Evolutionary conservation across 352 stramenopile genomes (phyloP).

Genomic region (Phytopythium vexans): DNA sequence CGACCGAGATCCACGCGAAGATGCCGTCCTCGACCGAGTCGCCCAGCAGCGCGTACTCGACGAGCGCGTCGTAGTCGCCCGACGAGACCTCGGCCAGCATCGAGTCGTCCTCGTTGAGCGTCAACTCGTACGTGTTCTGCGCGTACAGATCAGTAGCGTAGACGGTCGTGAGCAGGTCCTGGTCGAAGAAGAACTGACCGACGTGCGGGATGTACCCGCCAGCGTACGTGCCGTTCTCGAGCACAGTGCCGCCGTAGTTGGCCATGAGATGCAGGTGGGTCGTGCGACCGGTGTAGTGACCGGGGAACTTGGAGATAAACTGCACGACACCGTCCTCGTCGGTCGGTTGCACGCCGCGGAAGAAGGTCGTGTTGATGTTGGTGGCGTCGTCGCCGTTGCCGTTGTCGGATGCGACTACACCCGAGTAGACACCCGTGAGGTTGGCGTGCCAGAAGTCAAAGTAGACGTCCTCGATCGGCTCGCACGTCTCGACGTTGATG

Average conservation of each 20-base stretch:
- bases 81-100: constrained; percentile 2
- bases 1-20: constrained; percentile 19
- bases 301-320: constrained; percentile 20
- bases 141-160: constrained; percentile 8
- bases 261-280: constrained; percentile 19
- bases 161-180: constrained; percentile 17
- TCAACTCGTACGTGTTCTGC: constrained; percentile 13
- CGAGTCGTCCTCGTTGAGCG: constrained; percentile 13
- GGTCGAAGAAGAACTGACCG: constrained; percentile 22
- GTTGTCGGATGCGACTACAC: constrained; percentile 18
- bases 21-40: constrained; percentile 10
- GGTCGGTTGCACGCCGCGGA: constrained; percentile 17
- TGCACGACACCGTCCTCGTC: constrained; percentile 19
- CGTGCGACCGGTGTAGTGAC: constrained; percentile 17
- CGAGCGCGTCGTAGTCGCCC: constrained; percentile 11
- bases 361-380: constrained; percentile 23
- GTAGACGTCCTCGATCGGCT: constrained; percentile 18
- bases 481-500: constrained; percentile 17
- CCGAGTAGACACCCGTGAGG: constrained; percentile 20
- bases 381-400: constrained; percentile 15
- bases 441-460: constrained; percentile 26
- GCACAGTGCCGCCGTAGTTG: constrained; percentile 14
- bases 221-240: constrained; percentile 19
- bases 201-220: constrained; percentile 16
- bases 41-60: constrained; percentile 11